A percentile compares a stretch with the other conserved stretches of the same genome.
Evolutionary conservation across 129 eudicot species (phyloP).

Genomic region (Centrapalus pauciflorus): DNA sequence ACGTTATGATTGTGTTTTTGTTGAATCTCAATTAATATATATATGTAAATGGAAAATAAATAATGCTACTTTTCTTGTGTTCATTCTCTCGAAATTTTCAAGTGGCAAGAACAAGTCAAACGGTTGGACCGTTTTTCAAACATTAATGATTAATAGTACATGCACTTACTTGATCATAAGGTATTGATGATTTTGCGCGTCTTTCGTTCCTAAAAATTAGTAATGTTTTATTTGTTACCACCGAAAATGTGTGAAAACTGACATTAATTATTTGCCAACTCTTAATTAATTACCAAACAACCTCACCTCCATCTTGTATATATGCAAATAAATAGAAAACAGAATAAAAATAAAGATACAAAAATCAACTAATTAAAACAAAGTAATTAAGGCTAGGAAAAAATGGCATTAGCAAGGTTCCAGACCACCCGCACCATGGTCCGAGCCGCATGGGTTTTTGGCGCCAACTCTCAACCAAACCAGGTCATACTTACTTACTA

Average conservation of each 20-base stretch:
- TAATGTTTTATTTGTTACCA: not conserved
- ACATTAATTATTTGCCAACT: conserved; percentile 8
- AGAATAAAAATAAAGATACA: not conserved
- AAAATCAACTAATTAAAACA: not conserved
- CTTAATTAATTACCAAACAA: too few relatives aligned
- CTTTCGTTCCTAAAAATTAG: conserved; percentile 14
- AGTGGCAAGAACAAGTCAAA: not conserved
- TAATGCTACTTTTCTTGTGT: too few relatives aligned
- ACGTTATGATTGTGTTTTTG: too few relatives aligned
- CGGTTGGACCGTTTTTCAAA: not conserved
- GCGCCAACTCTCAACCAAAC: conserved; percentile 15
- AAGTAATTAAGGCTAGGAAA: not conserved
- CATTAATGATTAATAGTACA: too few relatives aligned
- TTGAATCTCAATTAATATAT: too few relatives aligned
- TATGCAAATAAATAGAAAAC: not conserved
- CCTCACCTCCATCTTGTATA: conserved; percentile 2
- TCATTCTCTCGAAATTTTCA: too few relatives aligned
- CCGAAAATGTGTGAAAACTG: conserved; percentile 1
- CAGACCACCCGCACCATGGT: conserved; percentile 24
- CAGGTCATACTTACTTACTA: conserved; percentile 26
- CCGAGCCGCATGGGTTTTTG: conserved; percentile 12
- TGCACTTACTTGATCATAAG: not conserved
- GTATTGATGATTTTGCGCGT: not conserved
- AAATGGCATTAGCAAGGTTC: conserved; percentile 40
- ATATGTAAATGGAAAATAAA: too few relatives aligned